Base-by-base conservation (phyloP, 371 early-diverging fungal species). In the Circinella umbellata region DNA sequence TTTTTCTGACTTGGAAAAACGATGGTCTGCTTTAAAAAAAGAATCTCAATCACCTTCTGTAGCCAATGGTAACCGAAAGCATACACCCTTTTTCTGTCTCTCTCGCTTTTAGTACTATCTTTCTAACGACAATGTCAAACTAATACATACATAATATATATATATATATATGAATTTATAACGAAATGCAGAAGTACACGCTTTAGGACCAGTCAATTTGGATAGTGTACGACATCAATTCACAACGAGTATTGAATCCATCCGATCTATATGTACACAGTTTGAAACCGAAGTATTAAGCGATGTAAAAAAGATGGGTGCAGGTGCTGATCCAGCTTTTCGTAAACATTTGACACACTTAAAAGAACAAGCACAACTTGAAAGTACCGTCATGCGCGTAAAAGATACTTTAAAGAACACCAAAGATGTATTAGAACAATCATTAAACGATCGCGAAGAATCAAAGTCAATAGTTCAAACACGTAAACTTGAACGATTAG, bases 241-340 rank as follows among this genome's bases (percentile, higher is more conserved):
- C 68, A 72, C 79, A 47, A 76, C 84, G 46, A 79, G 81, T 54
- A 85, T 87, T 53, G 81, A 83, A 14, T 73, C 75, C 4, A 85
- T 88, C 55, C 86, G 89, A 35, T 78, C 85, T 17, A 78, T 85
- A 18, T 87, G 89, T 47, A 81, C 85, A 11, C 86, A 87, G 49
- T 88, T 88, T 61, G 87, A 87, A 60, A 83, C 83, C 9, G 87
- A 87, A 68, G 87, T 87, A 0, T 67, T 88, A 20, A 84, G 85
- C n/a, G 87, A 88, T 72, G 85, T 87, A 9, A 79, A 86, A 68
- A 86, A 83, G 53, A 81, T 84, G 69, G 85, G 89, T 13, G 81
- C 79, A 4, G 86, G 87, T 3, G 84, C 80, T 18, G 83, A 85
- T 61, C 77, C 86, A 18, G 80, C 86, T 3, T 85, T 88, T 61